phyloP scores from a whole-genome alignment of 192 early-diverging fungal genomes.

The Backusella australiensis region DNA sequence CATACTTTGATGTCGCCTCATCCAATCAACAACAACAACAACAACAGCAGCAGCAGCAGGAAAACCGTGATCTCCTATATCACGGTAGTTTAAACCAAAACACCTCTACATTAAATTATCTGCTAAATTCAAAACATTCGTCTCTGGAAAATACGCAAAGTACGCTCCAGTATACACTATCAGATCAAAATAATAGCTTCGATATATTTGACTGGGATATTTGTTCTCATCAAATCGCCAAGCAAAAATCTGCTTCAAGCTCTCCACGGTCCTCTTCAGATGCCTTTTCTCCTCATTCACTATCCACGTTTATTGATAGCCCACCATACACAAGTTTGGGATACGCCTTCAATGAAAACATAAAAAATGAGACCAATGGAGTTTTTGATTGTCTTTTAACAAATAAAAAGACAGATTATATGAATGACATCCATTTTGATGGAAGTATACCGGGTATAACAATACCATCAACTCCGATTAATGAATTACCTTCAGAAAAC shows the following conservation, averaged over 20 bases:
- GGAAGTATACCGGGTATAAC: constrained; percentile 13
- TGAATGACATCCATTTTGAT: not conserved
- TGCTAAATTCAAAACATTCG: not conserved
- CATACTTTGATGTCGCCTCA: constrained; percentile 15
- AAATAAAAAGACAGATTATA: not conserved
- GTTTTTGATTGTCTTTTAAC: not conserved
- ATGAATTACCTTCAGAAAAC: not conserved
- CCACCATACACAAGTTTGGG: not conserved
- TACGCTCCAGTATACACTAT: not conserved
- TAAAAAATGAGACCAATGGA: not conserved
- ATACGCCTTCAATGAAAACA: not conserved
- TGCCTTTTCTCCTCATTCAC: not conserved
- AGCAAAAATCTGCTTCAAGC: not conserved
- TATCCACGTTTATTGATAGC: not conserved
- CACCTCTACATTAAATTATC: not conserved
- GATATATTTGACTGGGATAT: constrained; percentile 4
- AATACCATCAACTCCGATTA: constrained; percentile 15
- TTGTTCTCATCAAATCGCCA: not conserved
- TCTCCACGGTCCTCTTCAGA: constrained; percentile 8
- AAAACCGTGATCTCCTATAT: not conserved
- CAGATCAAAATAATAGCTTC: not conserved
- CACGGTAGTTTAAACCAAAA: not conserved
- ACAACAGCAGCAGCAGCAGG: not conserved
- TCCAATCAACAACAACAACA: constrained; percentile 4
- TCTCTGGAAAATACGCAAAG: not conserved